Base-by-base conservation (phyloP, 305 asterid genomes). In the Vinca major region DNA sequence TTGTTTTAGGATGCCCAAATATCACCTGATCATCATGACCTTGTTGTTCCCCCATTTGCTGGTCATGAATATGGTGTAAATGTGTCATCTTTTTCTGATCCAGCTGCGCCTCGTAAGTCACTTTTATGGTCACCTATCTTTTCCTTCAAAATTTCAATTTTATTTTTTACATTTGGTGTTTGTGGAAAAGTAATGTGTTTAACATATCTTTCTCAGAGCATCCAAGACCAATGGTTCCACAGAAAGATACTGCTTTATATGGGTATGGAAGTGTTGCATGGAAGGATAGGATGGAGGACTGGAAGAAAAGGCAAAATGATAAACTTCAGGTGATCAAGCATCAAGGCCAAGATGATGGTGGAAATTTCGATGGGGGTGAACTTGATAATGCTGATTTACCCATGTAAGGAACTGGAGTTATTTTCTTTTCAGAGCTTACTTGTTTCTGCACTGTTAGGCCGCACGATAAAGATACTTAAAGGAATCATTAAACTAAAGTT, bases 221-320 rank as follows among this genome's bases (percentile, higher is more conserved):
- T 66, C 79, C 90, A 0, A 86, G 98, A 53, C 85, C 98, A 52
- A 82, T 91, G 96, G 98, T 80, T 64, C 94, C 94, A 2, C 78
- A 86, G 78, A 89, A 89, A 82, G 96, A 91, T 74, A 63, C 73
- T 68, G 92, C 94, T 4, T 62, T 85, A 41, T 91, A 91, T 70
- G 96, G 98, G 63, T 91, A 87, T 74, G 97, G 97, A 71, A 91
- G 97, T 89, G 93, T 89, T 74, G 88, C 95, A 39, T 91, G 97
- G 97, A 89, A 87, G 82, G 93, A 91, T 75, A 86, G 92, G 48
- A 82, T 89, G 95, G 96, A 91, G 75, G 90, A 89, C 5, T 91
- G 98, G 96, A 89, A 84, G 78, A 85, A 73, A 76, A 80, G 81
- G 75, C 98, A 89, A 82, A 79, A 73, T 52, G 92, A 84, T 4